Conservation (phyloP, 164 flowering plant genomes). For the Sextonia rubra region DNA sequence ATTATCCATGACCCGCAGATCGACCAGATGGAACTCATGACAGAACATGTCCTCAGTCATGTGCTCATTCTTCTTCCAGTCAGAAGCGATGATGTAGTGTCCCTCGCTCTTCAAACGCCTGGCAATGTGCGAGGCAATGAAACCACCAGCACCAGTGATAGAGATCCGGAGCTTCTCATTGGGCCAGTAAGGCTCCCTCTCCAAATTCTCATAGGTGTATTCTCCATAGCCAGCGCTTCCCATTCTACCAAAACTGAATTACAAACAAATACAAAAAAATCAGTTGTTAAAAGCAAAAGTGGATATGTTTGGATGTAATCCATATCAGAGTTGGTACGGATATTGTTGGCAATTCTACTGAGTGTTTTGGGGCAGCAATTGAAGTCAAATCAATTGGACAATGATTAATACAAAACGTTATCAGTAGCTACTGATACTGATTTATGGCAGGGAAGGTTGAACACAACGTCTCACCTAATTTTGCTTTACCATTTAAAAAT, state of each 20-base stretch:
- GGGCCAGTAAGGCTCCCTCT: conserved; percentile 95
- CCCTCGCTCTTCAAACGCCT: conserved; percentile 90
- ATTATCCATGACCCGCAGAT: conserved; percentile 96
- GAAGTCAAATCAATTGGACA: no score
- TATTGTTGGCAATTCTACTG: neutral
- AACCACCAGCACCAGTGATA: conserved; percentile 97
- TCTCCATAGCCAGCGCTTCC: conserved; percentile 68
- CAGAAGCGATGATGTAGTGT: conserved; percentile 94
- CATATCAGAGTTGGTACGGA: neutral
- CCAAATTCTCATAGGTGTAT: conserved; percentile 77
- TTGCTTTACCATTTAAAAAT: no score
- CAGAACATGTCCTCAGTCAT: conserved; percentile 99
- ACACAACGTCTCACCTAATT: neutral
- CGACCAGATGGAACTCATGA: conserved; percentile 91
- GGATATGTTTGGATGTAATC: neutral
- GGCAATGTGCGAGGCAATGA: conserved; percentile 97
- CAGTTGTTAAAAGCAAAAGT: neutral
- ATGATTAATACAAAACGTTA: neutral
- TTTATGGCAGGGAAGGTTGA: neutral
- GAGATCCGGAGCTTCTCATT: conserved; percentile 81
- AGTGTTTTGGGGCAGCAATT: neutral
- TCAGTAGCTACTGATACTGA: neutral
- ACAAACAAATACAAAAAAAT: neutral
- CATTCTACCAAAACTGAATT: conserved; percentile 47
- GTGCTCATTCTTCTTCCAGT: conserved; percentile 99